A percentile compares a stretch with the other conserved stretches of the same genome.
Evolutionary conservation across 2,329 filamentous ascomycete genomes (phyloP).

Genomic region (Epichloe sp.): DNA sequence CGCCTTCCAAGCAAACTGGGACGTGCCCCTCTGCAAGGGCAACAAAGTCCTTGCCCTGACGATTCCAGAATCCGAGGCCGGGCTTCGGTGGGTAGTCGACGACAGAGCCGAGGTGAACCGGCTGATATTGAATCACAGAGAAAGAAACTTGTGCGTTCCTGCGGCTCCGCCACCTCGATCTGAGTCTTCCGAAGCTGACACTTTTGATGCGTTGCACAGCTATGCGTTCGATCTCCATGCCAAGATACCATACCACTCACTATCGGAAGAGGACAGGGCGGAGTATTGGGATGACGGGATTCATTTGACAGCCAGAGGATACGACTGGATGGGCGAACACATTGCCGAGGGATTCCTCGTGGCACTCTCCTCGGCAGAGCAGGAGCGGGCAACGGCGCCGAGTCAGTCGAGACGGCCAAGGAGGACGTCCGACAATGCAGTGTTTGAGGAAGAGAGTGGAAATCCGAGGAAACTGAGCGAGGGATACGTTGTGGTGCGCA

Average conservation of each 20-base stretch:
- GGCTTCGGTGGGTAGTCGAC: constrained; percentile 15
- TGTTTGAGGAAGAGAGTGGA: constrained; percentile 37
- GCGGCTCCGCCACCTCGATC: too few relatives aligned
- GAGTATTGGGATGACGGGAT: constrained; percentile 49
- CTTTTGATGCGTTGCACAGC: constrained; percentile 19
- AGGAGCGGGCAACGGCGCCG: background rate
- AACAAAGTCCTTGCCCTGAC: constrained; percentile 50
- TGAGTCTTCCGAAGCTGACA: background rate
- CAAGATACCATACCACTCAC: constrained; percentile 39
- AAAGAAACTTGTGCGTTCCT: constrained; percentile 37
- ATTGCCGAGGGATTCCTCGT: constrained; percentile 38
- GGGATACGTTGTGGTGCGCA: constrained; percentile 41
- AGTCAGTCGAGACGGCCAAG: constrained; percentile 8
- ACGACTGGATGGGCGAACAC: constrained; percentile 47
- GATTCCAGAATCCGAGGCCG: constrained; percentile 37
- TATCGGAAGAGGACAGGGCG: constrained; percentile 30
- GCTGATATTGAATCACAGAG: constrained; percentile 35
- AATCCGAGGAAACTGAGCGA: constrained; percentile 32
- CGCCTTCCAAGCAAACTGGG: constrained; percentile 36
- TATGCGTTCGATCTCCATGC: constrained; percentile 42
- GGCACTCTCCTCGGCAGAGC: background rate
- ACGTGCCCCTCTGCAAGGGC: constrained; percentile 34
- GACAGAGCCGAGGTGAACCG: constrained; percentile 36
- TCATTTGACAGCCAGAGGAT: constrained; percentile 45
- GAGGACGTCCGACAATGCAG: constrained; percentile 22